phyloP scores from a whole-genome alignment of 192 early-diverging fungal genomes.

The Backusella morwellensis region DNA sequence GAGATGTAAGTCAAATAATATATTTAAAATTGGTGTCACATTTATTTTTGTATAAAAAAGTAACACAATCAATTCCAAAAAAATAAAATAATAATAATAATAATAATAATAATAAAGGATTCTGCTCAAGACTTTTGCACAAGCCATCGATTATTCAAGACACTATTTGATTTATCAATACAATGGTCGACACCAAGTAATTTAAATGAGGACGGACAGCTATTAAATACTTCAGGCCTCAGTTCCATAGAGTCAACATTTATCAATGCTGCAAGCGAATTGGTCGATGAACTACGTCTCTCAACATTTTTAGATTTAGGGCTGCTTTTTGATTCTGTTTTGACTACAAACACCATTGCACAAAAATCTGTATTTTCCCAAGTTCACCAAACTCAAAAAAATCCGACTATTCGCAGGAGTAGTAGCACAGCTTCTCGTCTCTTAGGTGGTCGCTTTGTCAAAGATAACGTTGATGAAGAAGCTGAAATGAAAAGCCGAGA shows the following conservation, averaged over 20 bases:
- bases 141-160: slow-evolving; percentile 15
- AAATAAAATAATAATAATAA: neutral
- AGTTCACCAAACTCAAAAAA: neutral
- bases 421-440: neutral
- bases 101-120: neutral
- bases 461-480: neutral
- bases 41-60: neutral
- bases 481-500: neutral
- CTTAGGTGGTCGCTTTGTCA: neutral
- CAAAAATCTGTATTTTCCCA: slow-evolving; percentile 8
- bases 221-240: neutral
- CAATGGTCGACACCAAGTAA: slow-evolving; percentile 14
- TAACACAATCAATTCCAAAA: neutral
- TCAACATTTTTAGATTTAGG: slow-evolving; percentile 14
- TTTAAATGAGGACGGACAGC: neutral
- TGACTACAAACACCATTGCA: slow-evolving; percentile 22
- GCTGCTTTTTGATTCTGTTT: slow-evolving; percentile 13
- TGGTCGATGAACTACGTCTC: slow-evolving; percentile 5
- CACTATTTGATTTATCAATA: slow-evolving; percentile 10
- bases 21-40: neutral
- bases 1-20: slow-evolving; percentile 18
- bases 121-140: slow-evolving; percentile 1
- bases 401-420: neutral
- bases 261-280: slow-evolving; percentile 7
- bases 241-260: neutral